Conservation (phyloP, 2,329 filamentous ascomycete genomes). For the Aspergillus felis region DNA sequence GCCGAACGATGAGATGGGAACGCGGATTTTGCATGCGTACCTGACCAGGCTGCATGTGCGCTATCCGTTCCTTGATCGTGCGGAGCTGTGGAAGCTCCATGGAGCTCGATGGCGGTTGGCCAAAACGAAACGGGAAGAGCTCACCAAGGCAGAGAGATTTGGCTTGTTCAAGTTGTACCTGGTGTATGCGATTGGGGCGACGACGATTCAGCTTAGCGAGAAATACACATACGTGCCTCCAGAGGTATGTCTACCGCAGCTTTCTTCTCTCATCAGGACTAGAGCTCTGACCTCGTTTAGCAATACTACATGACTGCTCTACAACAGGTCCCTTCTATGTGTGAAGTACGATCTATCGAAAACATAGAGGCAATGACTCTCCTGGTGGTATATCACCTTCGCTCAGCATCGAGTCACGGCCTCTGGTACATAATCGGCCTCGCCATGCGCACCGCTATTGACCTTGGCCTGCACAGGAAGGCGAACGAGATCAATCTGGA, state of each 20-base stretch:
- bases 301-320: conserved; percentile 49
- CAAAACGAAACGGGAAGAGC: conserved; percentile 33
- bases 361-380: conserved; percentile 53
- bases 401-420: conserved; percentile 48
- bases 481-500: conserved; percentile 43
- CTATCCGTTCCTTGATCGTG: conserved; percentile 49
- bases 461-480: conserved; percentile 49
- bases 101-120: conserved; percentile 37
- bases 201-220: conserved; percentile 47
- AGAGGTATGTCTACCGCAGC: conserved; percentile 30
- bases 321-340: conserved; percentile 47
- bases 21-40: conserved; percentile 44
- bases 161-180: conserved; percentile 51
- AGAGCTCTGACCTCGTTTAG: conserved; percentile 22
- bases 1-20: conserved; percentile 45
- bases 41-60: conserved; percentile 45
- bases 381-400: conserved; percentile 50
- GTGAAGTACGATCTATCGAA: conserved; percentile 47
- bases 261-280: neutral
- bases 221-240: conserved; percentile 42
- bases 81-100: conserved; percentile 45
- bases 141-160: conserved; percentile 38
- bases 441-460: conserved; percentile 52
- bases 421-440: conserved; percentile 55
- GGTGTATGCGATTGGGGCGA: conserved; percentile 51